Conservation (phyloP, 2,329 filamentous ascomycete species). For the Colletotrichum sidae region DNA sequence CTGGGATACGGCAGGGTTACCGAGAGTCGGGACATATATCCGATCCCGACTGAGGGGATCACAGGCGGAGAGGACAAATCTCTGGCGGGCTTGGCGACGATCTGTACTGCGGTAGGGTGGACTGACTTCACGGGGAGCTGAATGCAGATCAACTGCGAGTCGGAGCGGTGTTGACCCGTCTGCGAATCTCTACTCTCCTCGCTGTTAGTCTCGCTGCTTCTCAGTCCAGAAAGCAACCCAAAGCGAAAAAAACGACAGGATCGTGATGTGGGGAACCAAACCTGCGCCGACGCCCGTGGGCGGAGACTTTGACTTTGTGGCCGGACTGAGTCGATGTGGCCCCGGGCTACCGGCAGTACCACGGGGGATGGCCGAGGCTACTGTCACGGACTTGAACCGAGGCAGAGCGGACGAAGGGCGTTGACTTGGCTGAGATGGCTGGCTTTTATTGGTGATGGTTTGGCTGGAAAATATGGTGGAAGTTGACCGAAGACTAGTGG, state of each 20-base stretch:
- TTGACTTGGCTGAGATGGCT: background rate
- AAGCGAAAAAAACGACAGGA: background rate
- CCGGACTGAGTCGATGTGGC: background rate
- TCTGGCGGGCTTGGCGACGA: too few relatives aligned
- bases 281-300: constrained; percentile 18
- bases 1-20: background rate
- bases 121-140: too few relatives aligned
- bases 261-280: constrained; percentile 3
- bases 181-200: background rate
- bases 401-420: background rate
- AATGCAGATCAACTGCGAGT: background rate
- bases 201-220: constrained; percentile 23
- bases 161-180: background rate
- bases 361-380: constrained; percentile 34
- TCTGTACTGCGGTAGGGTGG: too few relatives aligned
- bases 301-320: constrained; percentile 3
- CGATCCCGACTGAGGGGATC: constrained; percentile 9
- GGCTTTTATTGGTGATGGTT: background rate
- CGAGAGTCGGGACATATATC: constrained; percentile 4
- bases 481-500: constrained; percentile 5
- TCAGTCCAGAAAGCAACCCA: background rate
- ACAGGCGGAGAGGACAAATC: too few relatives aligned
- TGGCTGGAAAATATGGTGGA: constrained; percentile 1
- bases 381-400: constrained; percentile 21
- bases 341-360: constrained; percentile 15